Evolutionary conservation across 1,284 basidiomycete genomes (phyloP).

Genomic region (Fomes fomentarius): DNA sequence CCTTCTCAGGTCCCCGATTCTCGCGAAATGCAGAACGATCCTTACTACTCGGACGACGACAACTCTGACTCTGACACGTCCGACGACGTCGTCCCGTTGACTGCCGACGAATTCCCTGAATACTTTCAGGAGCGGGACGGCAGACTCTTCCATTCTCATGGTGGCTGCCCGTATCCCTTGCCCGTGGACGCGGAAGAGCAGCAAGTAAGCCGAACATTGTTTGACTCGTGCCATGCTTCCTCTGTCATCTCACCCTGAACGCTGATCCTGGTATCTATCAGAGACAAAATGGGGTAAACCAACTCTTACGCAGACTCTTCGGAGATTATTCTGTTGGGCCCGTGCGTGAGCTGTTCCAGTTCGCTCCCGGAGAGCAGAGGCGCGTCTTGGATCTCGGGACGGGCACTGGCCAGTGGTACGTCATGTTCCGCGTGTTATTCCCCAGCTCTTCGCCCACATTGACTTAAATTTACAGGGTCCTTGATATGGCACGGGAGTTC

Average conservation of each 20-base stretch:
- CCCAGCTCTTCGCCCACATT: neutral
- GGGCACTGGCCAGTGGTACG: slow-evolving; percentile 71
- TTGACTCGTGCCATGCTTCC: neutral
- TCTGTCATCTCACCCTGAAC: neutral
- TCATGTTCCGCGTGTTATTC: slow-evolving; percentile 3
- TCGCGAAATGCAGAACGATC: slow-evolving; percentile 15
- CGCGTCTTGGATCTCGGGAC: slow-evolving; percentile 70
- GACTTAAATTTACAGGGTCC: slow-evolving; percentile 49
- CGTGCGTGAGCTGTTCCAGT: slow-evolving; percentile 51
- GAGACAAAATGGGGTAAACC: slow-evolving; percentile 56
- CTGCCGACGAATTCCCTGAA: slow-evolving; percentile 52
- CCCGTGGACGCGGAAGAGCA: slow-evolving; percentile 69
- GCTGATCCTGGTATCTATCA: slow-evolving; percentile 32
- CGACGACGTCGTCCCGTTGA: slow-evolving; percentile 43
- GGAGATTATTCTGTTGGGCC: slow-evolving; percentile 61
- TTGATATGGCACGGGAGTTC: slow-evolving; percentile 71
- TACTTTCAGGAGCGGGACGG: slow-evolving; percentile 59
- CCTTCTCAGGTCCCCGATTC: slow-evolving; percentile 9
- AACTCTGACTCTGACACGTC: slow-evolving; percentile 45
- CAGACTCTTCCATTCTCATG: slow-evolving; percentile 69
- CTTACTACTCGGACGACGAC: slow-evolving; percentile 23
- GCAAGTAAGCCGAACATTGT: slow-evolving; percentile 44
- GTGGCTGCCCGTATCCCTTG: slow-evolving; percentile 61
- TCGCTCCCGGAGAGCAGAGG: slow-evolving; percentile 40
- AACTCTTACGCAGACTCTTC: slow-evolving; percentile 48